A percentile compares a stretch with the other conserved stretches of the same genome.
phyloP scores from a whole-genome alignment of 228 moss, liverwort and hornwort genomes.

The Sphagnum magellanicum region DNA sequence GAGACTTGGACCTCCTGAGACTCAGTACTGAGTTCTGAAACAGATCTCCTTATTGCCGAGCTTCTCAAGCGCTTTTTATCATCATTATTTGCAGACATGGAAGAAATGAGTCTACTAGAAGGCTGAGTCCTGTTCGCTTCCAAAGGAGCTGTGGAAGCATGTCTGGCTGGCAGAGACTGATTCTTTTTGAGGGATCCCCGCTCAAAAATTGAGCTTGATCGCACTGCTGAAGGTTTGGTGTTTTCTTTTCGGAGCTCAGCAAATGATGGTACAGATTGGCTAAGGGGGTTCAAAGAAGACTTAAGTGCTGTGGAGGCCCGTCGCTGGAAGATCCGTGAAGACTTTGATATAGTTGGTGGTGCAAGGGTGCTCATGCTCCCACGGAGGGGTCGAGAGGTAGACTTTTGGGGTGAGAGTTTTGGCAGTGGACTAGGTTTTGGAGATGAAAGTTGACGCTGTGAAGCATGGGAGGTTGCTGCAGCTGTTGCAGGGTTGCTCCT shows the following conservation, averaged over 20 bases:
- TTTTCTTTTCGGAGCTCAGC: slow-evolving; percentile 53
- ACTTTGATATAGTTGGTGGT: slow-evolving; percentile 4
- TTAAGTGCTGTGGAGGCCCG: slow-evolving; percentile 9
- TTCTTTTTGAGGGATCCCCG: slow-evolving; percentile 32
- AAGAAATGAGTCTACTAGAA: slow-evolving; percentile 11
- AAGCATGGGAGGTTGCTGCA: slow-evolving; percentile 40
- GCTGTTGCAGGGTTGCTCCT: slow-evolving; percentile 54
- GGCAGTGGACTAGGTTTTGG: slow-evolving; percentile 34
- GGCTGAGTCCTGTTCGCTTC: slow-evolving; percentile 40
- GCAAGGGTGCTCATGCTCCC: slow-evolving; percentile 2
- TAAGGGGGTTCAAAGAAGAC: slow-evolving; percentile 37
- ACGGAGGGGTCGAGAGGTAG: neutral
- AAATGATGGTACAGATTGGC: slow-evolving; percentile 51
- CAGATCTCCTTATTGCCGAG: slow-evolving; percentile 28
- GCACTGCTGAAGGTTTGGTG: slow-evolving; percentile 33
- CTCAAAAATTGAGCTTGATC: slow-evolving; percentile 26
- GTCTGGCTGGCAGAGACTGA: slow-evolving; percentile 18
- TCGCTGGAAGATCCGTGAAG: slow-evolving; percentile 3
- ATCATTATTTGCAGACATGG: slow-evolving; percentile 25
- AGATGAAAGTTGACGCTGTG: slow-evolving; percentile 26
- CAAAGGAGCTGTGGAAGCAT: slow-evolving; percentile 21
- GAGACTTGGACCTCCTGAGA: slow-evolving; percentile 11
- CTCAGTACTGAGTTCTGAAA: slow-evolving; percentile 18
- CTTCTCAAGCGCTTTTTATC: slow-evolving; percentile 41
- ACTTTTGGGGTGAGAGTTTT: slow-evolving; percentile 47